phyloP scores from a whole-genome alignment of 1,284 basidiomycete genomes.

The Microstroma glucosiphilum region DNA sequence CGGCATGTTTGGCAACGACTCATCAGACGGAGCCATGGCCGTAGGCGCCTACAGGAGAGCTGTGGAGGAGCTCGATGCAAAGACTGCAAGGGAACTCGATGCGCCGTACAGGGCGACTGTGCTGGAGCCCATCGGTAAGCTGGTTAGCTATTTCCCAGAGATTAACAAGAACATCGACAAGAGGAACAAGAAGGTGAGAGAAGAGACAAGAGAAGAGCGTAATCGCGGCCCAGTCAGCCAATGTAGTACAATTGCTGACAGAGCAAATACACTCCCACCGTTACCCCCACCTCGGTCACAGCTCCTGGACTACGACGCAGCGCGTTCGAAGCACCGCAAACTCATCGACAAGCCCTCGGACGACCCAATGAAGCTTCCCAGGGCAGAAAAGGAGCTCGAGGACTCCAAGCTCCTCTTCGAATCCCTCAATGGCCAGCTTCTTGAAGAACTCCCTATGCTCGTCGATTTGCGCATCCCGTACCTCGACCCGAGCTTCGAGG shows the following conservation, averaged over 20 bases:
- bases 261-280: slow-evolving; percentile 1
- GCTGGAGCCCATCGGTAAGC: slow-evolving; percentile 84
- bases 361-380: slow-evolving; percentile 76
- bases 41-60: slow-evolving; percentile 92
- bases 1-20: slow-evolving; percentile 68
- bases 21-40: slow-evolving; percentile 75
- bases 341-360: slow-evolving; percentile 86
- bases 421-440: slow-evolving; percentile 82
- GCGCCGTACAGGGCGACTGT: slow-evolving; percentile 88
- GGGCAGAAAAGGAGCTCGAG: slow-evolving; percentile 91
- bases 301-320: slow-evolving; percentile 91
- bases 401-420: slow-evolving; percentile 90
- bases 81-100: slow-evolving; percentile 80
- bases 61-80: slow-evolving; percentile 85
- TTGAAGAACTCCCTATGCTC: slow-evolving; percentile 81
- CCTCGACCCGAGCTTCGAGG: slow-evolving; percentile 96
- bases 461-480: slow-evolving; percentile 92
- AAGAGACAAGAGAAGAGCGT: slow-evolving; percentile 1
- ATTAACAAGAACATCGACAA: slow-evolving; percentile 92
- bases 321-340: slow-evolving; percentile 68
- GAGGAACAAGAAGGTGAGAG: slow-evolving; percentile 82
- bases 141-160: slow-evolving; percentile 88
- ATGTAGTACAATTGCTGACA: neutral
- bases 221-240: neutral
- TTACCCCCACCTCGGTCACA: slow-evolving; percentile 45